These are phyloP conservation scores for Podaxis carcinomalis DNA, from an alignment of 768 basidiomycete species.

Conservation along the genomic window DNA sequence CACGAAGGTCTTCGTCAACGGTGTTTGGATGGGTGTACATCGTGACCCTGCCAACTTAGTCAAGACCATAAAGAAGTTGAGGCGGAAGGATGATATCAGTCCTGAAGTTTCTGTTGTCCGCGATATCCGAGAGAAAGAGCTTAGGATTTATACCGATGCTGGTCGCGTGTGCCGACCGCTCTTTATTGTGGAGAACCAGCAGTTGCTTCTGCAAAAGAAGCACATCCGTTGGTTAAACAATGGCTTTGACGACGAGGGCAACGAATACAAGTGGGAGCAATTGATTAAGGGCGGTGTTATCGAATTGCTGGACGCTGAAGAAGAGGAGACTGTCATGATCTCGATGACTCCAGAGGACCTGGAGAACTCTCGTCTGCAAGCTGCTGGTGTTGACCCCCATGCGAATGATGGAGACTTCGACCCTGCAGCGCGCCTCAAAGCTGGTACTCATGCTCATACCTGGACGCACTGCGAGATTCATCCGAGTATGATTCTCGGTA, in stretches of 20 bases:
- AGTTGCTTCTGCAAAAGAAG: conserved; percentile 77
- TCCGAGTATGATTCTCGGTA: conserved; percentile 97
- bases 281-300: conserved; percentile 85
- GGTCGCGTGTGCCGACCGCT: conserved; percentile 96
- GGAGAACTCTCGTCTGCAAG: conserved; percentile 72
- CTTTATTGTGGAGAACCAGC: conserved; percentile 93
- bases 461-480: conserved; percentile 99
- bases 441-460: conserved; percentile 78
- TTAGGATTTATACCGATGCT: conserved; percentile 93
- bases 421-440: conserved; percentile 84
- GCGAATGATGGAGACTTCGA: conserved; percentile 74
- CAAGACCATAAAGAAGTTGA: conserved; percentile 86
- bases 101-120: conserved; percentile 96
- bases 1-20: conserved; percentile 98
- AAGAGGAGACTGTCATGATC: conserved; percentile 99
- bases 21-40: conserved; percentile 99
- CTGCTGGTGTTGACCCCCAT: conserved; percentile 52
- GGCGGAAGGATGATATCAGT: conserved; percentile 92
- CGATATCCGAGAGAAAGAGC: conserved; percentile 93
- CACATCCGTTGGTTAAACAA: conserved; percentile 72
- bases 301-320: conserved; percentile 95
- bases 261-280: conserved; percentile 78
- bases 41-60: conserved; percentile 91
- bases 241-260: conserved; percentile 54
- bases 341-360: conserved; percentile 98